These are phyloP conservation scores for Fusarium domesticum DNA, from an alignment of 2,329 filamentous ascomycete genomes.

Conservation along the genomic window DNA sequence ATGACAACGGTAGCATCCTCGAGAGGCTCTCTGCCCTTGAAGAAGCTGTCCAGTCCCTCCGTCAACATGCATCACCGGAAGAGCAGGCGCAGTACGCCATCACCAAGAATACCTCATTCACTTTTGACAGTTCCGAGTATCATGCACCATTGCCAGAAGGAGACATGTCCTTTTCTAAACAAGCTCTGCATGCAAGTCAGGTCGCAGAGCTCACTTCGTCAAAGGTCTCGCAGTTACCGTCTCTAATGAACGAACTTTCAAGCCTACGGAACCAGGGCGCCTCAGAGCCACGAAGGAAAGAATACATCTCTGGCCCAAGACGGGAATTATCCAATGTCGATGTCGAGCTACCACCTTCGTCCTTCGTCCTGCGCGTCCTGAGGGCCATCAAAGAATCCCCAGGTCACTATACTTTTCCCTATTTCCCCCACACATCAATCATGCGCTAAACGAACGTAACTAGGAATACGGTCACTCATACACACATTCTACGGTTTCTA, in stretches of 20 bases:
- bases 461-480: neutral
- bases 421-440: neutral
- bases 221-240: neutral
- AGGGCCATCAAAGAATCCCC: neutral
- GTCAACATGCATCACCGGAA: neutral
- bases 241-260: neutral
- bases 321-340: neutral
- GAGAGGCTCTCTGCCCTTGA: neutral
- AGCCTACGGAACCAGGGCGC: neutral
- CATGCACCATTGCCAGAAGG: neutral
- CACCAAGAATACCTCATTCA: neutral
- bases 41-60: neutral
- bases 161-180: conserved; percentile 1
- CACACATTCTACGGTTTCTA: conserved; percentile 1
- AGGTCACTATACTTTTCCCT: neutral
- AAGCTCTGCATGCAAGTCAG: neutral
- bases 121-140: neutral
- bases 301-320: neutral
- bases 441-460: too few relatives aligned
- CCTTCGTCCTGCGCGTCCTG: neutral
- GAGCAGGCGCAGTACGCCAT: neutral
- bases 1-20: neutral
- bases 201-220: neutral
- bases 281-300: neutral
- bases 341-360: neutral